Percentiles rank a stretch among this genome's conserved stretches.
These are phyloP conservation scores for Diplocarpon mali DNA, from an alignment of 2,329 filamentous ascomycete species.

Conservation along the genomic window DNA sequence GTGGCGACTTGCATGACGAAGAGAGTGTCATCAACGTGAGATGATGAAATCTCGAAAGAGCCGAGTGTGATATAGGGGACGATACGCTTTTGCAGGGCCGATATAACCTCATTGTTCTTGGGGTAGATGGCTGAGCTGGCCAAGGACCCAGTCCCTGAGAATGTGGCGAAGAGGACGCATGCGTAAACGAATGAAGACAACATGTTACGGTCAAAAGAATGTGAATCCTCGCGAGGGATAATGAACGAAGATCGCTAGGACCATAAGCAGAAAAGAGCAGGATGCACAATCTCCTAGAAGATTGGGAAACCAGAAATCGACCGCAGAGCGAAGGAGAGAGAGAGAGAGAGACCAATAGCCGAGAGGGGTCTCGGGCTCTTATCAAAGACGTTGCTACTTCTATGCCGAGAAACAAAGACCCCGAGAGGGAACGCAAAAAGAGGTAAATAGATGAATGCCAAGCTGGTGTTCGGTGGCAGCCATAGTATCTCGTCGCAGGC, in stretches of 20 bases:
- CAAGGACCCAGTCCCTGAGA: neutral
- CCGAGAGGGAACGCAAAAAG: too few relatives aligned
- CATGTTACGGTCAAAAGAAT: neutral
- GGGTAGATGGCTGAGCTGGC: neutral
- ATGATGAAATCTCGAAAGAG: constrained; percentile 6
- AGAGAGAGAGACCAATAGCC: too few relatives aligned
- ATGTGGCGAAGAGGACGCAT: too few relatives aligned
- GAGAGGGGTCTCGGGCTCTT: too few relatives aligned
- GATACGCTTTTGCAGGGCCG: neutral
- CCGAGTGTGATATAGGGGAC: constrained; percentile 5
- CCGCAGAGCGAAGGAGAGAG: too few relatives aligned
- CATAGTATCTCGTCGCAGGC: too few relatives aligned
- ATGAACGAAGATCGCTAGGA: neutral
- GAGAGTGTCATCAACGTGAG: constrained; percentile 12
- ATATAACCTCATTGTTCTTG: neutral
- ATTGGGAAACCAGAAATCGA: too few relatives aligned
- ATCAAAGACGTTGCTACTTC: too few relatives aligned
- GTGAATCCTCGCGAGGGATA: neutral
- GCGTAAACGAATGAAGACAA: too few relatives aligned
- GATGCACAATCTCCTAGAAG: neutral
- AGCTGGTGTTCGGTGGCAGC: too few relatives aligned
- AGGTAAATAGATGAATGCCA: too few relatives aligned
- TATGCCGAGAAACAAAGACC: too few relatives aligned
- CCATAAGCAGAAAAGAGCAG: neutral
- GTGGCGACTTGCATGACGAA: constrained; percentile 8